phyloP scores from a whole-genome alignment of 768 basidiomycete genomes.

The Inosperma sp. region DNA sequence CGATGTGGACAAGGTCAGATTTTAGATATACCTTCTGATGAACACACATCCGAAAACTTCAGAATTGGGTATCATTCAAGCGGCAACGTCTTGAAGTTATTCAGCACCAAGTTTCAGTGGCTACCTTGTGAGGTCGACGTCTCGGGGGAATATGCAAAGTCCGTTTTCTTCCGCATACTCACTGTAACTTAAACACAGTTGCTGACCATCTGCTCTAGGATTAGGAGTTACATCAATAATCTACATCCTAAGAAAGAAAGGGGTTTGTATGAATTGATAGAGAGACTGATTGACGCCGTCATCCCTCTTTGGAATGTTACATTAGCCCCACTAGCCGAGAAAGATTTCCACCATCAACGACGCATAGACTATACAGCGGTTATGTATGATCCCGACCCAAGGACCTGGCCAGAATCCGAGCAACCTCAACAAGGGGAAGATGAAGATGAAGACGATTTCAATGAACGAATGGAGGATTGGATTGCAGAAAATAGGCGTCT shows the following conservation, averaged over 20 bases:
- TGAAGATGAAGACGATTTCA: conserved; percentile 19
- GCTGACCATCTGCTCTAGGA: conserved; percentile 20
- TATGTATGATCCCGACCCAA: too few relatives aligned
- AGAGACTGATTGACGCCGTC: conserved; percentile 24
- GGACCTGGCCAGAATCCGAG: conserved; percentile 13
- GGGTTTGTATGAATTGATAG: conserved; percentile 27
- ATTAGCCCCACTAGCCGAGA: too few relatives aligned
- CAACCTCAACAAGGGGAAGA: conserved; percentile 15
- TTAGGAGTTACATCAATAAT: conserved; percentile 42
- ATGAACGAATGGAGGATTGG: conserved; percentile 17
- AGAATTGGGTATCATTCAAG: not conserved
- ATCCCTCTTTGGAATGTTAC: too few relatives aligned
- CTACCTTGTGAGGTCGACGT: conserved; percentile 28
- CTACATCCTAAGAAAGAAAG: conserved; percentile 32
- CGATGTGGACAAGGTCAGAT: conserved; percentile 22
- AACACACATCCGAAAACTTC: not conserved
- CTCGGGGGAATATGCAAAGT: conserved; percentile 20
- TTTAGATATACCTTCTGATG: conserved; percentile 11
- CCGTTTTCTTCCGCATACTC: not conserved
- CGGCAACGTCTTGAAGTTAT: conserved; percentile 17
- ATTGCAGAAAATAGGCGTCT: conserved; percentile 8
- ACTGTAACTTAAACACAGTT: not conserved
- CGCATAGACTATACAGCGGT: too few relatives aligned
- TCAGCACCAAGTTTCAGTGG: conserved; percentile 27
- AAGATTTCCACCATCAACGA: too few relatives aligned